Evolutionary conservation across 139 green algal genomes (phyloP).

Genomic region (Chlamydomonas sp.): DNA sequence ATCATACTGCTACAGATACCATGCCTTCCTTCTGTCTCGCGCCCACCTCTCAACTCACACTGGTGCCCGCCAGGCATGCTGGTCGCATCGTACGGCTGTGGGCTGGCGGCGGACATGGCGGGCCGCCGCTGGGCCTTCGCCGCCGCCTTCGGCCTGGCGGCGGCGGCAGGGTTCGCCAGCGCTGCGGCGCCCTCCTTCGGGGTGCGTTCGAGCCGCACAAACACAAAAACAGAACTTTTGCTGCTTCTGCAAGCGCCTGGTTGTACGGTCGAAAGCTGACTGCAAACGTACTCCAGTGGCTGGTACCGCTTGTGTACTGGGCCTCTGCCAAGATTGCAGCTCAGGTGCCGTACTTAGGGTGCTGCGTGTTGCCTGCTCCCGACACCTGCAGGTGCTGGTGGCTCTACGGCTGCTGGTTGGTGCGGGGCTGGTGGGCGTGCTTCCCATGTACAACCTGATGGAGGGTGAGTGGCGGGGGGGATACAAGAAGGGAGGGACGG

Average conservation of each 20-base stretch:
- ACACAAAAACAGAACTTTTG: no score
- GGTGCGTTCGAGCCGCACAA: no score
- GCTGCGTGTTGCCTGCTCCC: no score
- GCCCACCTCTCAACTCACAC: no score
- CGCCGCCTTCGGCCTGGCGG: not conserved
- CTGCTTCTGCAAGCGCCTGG: no score
- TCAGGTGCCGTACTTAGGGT: no score
- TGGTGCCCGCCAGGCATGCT: conserved; percentile 67
- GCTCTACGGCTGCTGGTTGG: conserved; percentile 12
- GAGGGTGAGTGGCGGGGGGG: not conserved
- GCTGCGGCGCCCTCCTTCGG: not conserved
- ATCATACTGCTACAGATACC: no score
- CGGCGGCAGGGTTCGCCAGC: not conserved
- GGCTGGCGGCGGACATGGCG: conserved; percentile 52
- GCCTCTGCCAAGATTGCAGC: no score
- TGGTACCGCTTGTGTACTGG: no score
- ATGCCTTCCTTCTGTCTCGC: no score
- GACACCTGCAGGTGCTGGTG: not conserved
- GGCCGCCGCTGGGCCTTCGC: conserved; percentile 20
- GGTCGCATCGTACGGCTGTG: conserved; percentile 75
- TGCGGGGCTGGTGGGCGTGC: conserved; percentile 17
- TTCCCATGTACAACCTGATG: conserved; percentile 21
- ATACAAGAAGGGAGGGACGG: not conserved
- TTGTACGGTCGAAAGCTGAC: no score
- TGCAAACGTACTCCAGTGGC: no score